A percentile compares a stretch with the other conserved stretches of the same genome.
Conservation (phyloP, 352 stramenopile genomes). For the Globisporangium carolinianum region DNA sequence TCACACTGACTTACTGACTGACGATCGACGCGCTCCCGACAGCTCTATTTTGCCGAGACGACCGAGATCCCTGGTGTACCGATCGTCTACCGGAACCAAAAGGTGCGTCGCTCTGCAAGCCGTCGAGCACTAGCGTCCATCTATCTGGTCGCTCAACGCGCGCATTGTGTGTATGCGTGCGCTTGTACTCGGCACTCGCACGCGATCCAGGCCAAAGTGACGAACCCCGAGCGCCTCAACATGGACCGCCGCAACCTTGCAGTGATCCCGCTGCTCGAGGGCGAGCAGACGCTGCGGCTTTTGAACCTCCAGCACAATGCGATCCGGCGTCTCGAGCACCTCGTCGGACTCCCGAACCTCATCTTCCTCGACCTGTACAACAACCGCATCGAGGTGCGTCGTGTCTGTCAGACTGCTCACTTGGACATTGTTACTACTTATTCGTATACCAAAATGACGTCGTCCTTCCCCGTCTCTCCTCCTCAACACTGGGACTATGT, state of each 20-base stretch:
- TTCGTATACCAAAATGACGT: too few relatives aligned
- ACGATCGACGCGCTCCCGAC: too few relatives aligned
- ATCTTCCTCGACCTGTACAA: constrained; percentile 93
- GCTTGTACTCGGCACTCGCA: not conserved
- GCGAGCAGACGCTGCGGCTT: constrained; percentile 82
- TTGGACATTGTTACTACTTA: not conserved
- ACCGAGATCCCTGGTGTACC: constrained; percentile 56
- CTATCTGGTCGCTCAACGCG: not conserved
- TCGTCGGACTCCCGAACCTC: constrained; percentile 80
- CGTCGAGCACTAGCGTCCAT: too few relatives aligned
- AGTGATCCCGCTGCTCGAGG: constrained; percentile 81
- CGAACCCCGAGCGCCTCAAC: constrained; percentile 84
- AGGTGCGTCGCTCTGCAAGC: constrained; percentile 18
- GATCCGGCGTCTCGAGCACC: constrained; percentile 81
- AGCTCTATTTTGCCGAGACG: constrained; percentile 78
- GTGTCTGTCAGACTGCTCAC: not conserved
- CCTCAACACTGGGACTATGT: too few relatives aligned
- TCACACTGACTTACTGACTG: too few relatives aligned
- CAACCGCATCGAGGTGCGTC: constrained; percentile 78
- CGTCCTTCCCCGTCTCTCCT: too few relatives aligned
- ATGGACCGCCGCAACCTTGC: constrained; percentile 80
- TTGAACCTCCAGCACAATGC: constrained; percentile 91
- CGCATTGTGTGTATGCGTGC: too few relatives aligned
- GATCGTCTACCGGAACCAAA: constrained; percentile 68
- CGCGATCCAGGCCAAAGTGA: constrained; percentile 37